phyloP scores from a whole-genome alignment of 148 eudicot species.

The Persicaria tinctoria region DNA sequence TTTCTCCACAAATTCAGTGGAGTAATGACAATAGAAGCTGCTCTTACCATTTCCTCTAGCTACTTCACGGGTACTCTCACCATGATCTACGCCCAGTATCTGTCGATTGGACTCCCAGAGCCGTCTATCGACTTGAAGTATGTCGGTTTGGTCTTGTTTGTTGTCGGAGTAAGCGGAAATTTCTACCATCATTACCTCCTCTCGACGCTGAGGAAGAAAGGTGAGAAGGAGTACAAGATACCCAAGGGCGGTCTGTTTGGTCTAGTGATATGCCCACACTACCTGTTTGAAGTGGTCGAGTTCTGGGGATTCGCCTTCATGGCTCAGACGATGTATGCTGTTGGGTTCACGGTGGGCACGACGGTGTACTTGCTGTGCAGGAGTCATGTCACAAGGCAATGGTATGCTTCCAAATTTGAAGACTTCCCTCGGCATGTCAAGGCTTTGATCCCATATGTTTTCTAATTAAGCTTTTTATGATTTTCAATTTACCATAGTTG shows the following conservation, averaged over 20 bases:
- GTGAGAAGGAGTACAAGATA: conserved; percentile 49
- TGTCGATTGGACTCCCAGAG: conserved; percentile 23
- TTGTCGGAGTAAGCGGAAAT: conserved; percentile 37
- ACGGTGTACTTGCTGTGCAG: conserved; percentile 44
- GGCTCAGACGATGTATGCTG: conserved; percentile 40
- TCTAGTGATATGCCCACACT: conserved; percentile 56
- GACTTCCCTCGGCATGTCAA: conserved; percentile 45
- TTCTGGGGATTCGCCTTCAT: conserved; percentile 46
- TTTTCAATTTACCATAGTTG: no score
- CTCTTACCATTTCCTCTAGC: conserved; percentile 17
- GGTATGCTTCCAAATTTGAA: conserved; percentile 67
- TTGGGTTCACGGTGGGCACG: conserved; percentile 29
- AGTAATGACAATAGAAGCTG: conserved; percentile 21
- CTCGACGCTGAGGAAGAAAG: conserved; percentile 27
- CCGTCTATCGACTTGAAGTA: conserved; percentile 32
- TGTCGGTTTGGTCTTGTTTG: conserved; percentile 28
- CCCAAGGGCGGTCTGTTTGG: conserved; percentile 53
- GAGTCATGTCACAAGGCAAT: conserved; percentile 53
- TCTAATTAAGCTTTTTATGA: conserved; percentile 19
- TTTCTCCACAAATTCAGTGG: conserved; percentile 47
- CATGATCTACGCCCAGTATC: conserved; percentile 32
- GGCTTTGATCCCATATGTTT: conserved; percentile 49
- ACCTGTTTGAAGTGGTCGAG: conserved; percentile 43
- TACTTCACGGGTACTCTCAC: conserved; percentile 24
- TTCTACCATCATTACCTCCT: conserved; percentile 44